Evolutionary conservation across 2,329 filamentous ascomycete species (phyloP), one percentile per base, ranked within the genome.

Genomic region (Ploettnerulaceae sp.): DNA sequence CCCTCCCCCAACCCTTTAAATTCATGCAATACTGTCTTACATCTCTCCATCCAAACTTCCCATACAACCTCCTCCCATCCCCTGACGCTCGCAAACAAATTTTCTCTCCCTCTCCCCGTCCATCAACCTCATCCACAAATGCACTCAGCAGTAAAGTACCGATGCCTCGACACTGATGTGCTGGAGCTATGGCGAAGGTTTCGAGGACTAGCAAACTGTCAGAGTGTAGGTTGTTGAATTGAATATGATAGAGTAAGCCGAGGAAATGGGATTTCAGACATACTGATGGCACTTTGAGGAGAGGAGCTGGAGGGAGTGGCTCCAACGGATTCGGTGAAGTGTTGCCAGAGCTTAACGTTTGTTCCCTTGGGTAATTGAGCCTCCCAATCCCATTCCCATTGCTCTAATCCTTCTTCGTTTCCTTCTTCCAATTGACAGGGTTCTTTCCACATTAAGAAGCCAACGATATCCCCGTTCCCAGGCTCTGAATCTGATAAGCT

Each of bases 31-130:
- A 47, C 8, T 29, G 20, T 9, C 25, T 22, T 14, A 25, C 31
- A 7, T 28, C 31, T 14, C 15, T 39, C 22, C 41, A 45, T 18
- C 41, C 47, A 35, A 40, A 41, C 32, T 20, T 49, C 36, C 37
- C 42, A 37, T 49, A 49, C 32, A 49, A 21, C n/a, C 11, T 21
- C 31, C 21, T 45, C 29, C 29, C 47, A 22, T 36, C 25, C 9
- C 7, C 20, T 1, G 35, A 33, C 6, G 40, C 29, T 3, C 24
- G 24, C 4, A 49, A 34, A n/a, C 11, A 40, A 17, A 47, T 18
- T 7, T 12, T 7, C 7, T 32, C 32, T 29, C 21, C 36, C 25
- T 29, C 14, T 11, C 14, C 47, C 21, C 18, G 3, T 4, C 18
- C 24, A 34, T 29, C 24, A 36, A 37, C 24, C 17, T 49, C 20